Evolutionary conservation across 2,329 filamentous ascomycete species (phyloP), one percentile per base, ranked within the genome.

Genomic region (Biscogniauxia mediterranea): DNA sequence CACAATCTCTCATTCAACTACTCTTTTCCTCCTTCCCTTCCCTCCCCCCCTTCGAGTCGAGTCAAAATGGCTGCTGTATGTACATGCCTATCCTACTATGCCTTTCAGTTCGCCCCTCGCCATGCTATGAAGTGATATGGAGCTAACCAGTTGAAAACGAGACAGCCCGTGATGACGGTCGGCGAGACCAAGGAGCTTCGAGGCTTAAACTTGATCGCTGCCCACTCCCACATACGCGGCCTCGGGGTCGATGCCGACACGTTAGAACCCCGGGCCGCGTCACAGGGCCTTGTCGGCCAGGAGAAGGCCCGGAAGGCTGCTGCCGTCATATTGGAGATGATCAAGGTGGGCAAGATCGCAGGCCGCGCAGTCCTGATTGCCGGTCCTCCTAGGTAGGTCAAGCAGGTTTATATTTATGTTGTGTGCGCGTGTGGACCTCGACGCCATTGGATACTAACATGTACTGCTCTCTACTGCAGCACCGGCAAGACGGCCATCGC

Each of bases 401-500:
- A 49, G n/a, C 17, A 52, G n/a, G 49, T 52, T 52, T 3, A 13
- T 5, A 52, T 52, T n/a, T 52, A 52, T 19, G 23, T 6, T 9
- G 7, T 6, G 11, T 13, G 2, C 28, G 2, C 38, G 11, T n/a
- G 6, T n/a, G 6, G 11, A 17, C 6, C 13, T n/a, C 13, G 2
- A 21, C 15, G 38, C 20, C 11, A 42, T 28, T 15, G 11, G 28
- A 7, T 19, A 19, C 64, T 73, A 57, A 73, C 63, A 49, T 56
- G 19, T 13, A 6, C n/a, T 23, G 11, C 46, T 25, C n/a, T 49
- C 15, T 50, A 5, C 13, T 62, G 8, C 60, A 93, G 95, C 79
- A 99, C 95, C 57, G 95, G 95, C 73, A 99, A 99, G 82, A 99
- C 95, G 0, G 95, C 95, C 54, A 96, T 99, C 70, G 95, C 95